Evolutionary conservation across 768 basidiomycete genomes (phyloP), one percentile per base, ranked within the genome.

Genomic region (Psilocybe azurescens): DNA sequence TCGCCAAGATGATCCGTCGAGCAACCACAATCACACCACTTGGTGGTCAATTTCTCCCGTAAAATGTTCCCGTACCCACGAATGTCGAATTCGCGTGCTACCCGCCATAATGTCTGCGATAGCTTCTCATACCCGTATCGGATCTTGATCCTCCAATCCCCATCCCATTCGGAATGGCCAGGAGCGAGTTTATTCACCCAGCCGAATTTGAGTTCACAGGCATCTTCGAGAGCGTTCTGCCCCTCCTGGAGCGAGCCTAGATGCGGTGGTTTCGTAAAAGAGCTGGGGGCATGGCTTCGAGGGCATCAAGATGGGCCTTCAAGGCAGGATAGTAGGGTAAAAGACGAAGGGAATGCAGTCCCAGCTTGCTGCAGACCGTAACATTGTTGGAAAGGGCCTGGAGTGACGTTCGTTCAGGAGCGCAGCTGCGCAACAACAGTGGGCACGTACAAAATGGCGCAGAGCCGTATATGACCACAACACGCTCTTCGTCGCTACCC

Each of bases 1-100:
- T 91, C 89, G 1, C 89, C 87, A 11, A 91, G 76, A 68, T 91
- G 89, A 70, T 90, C 90, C 29, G 90, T 90, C 52, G 89, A 90
- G 70, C 90, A 91, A 1, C 90, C 90, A 73, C 90, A 91, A 61
- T 90, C 89, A 69, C 90, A 91, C 90, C 90, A 91, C 66, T 90
- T 91, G 3, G 80, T 82, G 11, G 86, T 87, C 56, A 91, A 72
- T 73, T 91, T 91, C 65, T 91, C 90, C 30, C 89, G 78, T 33
- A 91, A 75, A 13, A 90, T 84, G 38, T 79, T 76, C 0, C 90
- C 90, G 65, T 90, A 91, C 10, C 90, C 90, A 30, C 86, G 81
- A 2, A 89, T 86, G 66, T 90, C 88, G 62, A 90, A 90, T 68
- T 91, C 90, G 32, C 83, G 74, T 30, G 89, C 86, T 20, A 90